Conservation (phyloP, 2,329 filamentous ascomycete genomes). For the Aspergillus aculeatinus region DNA sequence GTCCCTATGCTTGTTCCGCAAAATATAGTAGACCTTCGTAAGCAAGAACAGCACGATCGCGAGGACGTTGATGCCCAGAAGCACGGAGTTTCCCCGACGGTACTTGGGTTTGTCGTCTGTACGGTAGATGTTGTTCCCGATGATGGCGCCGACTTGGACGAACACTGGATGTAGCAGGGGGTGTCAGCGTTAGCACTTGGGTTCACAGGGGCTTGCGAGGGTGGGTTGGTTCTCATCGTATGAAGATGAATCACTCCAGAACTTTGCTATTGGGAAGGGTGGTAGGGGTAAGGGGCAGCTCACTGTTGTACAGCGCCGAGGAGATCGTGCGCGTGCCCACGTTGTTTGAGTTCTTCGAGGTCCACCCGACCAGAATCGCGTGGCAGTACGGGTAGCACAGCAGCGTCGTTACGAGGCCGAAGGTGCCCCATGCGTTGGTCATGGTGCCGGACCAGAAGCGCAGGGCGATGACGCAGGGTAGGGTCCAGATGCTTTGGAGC, state of each 20-base stretch:
- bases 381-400: constrained; percentile 59
- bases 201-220: too few relatives aligned
- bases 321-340: constrained; percentile 63
- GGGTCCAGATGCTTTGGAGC: constrained; percentile 57
- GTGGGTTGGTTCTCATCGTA: too few relatives aligned
- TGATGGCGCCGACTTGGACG: constrained; percentile 33
- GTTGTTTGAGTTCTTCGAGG: constrained; percentile 61
- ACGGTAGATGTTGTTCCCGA: constrained; percentile 50
- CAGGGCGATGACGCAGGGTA: constrained; percentile 59
- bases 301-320: constrained; percentile 58
- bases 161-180: constrained; percentile 20
- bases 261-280: neutral
- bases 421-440: constrained; percentile 52
- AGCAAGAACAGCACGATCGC: constrained; percentile 49
- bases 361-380: constrained; percentile 61
- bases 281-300: neutral
- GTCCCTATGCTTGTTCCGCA: constrained; percentile 41
- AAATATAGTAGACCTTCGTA: constrained; percentile 30
- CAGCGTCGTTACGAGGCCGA: constrained; percentile 50
- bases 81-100: constrained; percentile 53
- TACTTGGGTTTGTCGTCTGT: constrained; percentile 55
- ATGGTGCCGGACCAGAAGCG: constrained; percentile 45
- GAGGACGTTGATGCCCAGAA: constrained; percentile 51
- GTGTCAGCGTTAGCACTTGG: too few relatives aligned
- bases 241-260: too few relatives aligned